Evolutionary conservation across 2,329 filamentous ascomycete genomes (phyloP), one percentile per base, ranked within the genome.

Genomic region (Chrysosphaeria jannelii): DNA sequence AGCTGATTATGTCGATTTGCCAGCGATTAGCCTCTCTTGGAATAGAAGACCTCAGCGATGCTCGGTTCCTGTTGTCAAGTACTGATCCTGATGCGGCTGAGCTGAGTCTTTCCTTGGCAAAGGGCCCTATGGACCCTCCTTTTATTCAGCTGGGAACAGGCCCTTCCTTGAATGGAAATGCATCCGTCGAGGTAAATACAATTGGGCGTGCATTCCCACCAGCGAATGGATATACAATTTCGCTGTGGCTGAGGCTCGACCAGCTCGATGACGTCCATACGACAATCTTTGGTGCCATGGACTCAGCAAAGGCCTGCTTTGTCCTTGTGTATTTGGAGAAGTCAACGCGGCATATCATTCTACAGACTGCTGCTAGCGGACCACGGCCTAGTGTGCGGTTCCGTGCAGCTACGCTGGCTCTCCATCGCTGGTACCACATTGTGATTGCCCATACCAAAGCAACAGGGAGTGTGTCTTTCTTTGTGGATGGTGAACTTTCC

Each of bases 121-220:
- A 65, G 30, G 54, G 54, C 23, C 76, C 81, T 28, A 65, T 68
- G 31, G 60, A 64, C 9, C 76, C 85, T 5, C 62, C 79, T 0
- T 79, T 74, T 40, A 70, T 97, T 33, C 78, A 93, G 34, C 93
- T 97, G 42, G 85, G 97, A 39, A 52, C 97, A 12, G n/a, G n/a
- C n/a, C n/a, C n/a, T n/a, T 85, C 78, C 2, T 48, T 76, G 10
- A 57, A 78, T 40, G 88, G 88, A 1, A 81, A 76, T 42, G 72
- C 75, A 9, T 90, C 85, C 0, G 60, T 93, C 30, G 88, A 97
- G 40, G 51, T 97, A 14, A 62, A 76, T 6, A 79, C 65, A n/a
- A 51, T 97, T 13, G 76, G 76, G 5, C 65, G 72, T 15, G 46
- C 63, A 2, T 97, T 97, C 35, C 88, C 85, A 8, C 78, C 85